Conservation (phyloP, 495 filamentous ascomycete genomes). For the Lophiotrema nucula region DNA sequence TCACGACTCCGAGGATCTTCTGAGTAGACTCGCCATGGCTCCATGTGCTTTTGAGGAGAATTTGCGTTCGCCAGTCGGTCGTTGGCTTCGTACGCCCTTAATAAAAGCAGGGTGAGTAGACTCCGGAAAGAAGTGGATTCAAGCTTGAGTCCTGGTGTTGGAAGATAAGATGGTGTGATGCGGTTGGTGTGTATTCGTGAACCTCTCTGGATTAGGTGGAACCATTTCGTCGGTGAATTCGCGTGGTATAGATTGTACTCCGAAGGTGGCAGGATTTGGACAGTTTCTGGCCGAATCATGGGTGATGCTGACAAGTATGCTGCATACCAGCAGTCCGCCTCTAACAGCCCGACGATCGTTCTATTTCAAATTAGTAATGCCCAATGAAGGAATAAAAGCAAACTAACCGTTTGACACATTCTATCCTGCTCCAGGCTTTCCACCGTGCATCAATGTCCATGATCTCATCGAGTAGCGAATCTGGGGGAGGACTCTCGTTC, state of each 20-base stretch:
- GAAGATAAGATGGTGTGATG: conserved; percentile 25
- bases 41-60: conserved; percentile 20
- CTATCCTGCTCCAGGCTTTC: conserved; percentile 55
- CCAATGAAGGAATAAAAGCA: background rate
- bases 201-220: conserved; percentile 44
- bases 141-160: conserved; percentile 25
- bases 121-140: conserved; percentile 19
- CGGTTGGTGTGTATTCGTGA: conserved; percentile 19
- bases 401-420: conserved; percentile 51
- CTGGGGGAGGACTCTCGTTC: conserved; percentile 48
- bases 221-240: conserved; percentile 49
- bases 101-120: conserved; percentile 22
- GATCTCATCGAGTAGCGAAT: conserved; percentile 48
- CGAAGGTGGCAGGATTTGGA: conserved; percentile 51
- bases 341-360: conserved; percentile 50
- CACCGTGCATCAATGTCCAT: conserved; percentile 51
- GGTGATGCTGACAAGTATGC: conserved; percentile 51
- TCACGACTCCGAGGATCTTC: conserved; percentile 31
- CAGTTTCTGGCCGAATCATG: conserved; percentile 49
- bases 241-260: conserved; percentile 50
- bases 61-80: conserved; percentile 24
- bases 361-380: conserved; percentile 33
- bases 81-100: conserved; percentile 27
- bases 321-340: conserved; percentile 54
- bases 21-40: conserved; percentile 24